Evolutionary conservation across 805 yeast species (phyloP).

Genomic region (Priceomyces melissophilus): DNA sequence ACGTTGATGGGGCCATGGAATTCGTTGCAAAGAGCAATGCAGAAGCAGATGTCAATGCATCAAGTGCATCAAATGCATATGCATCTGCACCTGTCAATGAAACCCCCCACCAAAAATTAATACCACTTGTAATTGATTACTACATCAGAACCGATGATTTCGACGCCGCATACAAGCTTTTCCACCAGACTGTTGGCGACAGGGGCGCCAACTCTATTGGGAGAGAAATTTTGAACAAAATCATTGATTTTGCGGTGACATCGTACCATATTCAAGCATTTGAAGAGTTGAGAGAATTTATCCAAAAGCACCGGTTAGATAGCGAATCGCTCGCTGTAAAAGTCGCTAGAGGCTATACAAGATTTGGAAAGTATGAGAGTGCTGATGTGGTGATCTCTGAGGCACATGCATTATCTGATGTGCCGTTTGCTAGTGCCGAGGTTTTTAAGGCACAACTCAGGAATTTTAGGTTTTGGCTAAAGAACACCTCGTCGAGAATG

Average conservation of each 20-base stretch:
- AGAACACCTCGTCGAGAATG: constrained; percentile 4
- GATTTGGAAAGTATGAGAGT: constrained; percentile 24
- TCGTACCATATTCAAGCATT: constrained; percentile 19
- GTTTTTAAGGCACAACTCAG: constrained; percentile 26
- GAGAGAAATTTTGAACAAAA: constrained; percentile 11
- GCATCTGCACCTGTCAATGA: constrained; percentile 9
- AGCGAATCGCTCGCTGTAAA: constrained; percentile 24
- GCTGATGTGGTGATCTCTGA: constrained; percentile 31
- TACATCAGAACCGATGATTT: constrained; percentile 23
- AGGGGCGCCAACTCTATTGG: constrained; percentile 14
- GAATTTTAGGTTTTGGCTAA: constrained; percentile 29
- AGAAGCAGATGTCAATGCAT: constrained; percentile 13
- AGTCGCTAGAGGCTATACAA: constrained; percentile 26
- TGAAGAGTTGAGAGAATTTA: constrained; percentile 15
- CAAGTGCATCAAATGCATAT: constrained; percentile 19
- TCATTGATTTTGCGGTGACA: constrained; percentile 20
- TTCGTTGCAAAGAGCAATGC: too few species aligned
- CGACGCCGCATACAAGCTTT: constrained; percentile 24
- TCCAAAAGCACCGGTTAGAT: constrained; percentile 14
- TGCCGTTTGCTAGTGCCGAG: constrained; percentile 27
- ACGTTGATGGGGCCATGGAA: constrained; percentile 30
- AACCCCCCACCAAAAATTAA: too few species aligned
- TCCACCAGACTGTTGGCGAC: constrained; percentile 17
- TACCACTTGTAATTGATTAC: constrained; percentile 22
- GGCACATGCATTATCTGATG: constrained; percentile 26